Base-by-base conservation (phyloP, 176 grass and related monocot genomes). In the Sorghum bicolor region DNA sequence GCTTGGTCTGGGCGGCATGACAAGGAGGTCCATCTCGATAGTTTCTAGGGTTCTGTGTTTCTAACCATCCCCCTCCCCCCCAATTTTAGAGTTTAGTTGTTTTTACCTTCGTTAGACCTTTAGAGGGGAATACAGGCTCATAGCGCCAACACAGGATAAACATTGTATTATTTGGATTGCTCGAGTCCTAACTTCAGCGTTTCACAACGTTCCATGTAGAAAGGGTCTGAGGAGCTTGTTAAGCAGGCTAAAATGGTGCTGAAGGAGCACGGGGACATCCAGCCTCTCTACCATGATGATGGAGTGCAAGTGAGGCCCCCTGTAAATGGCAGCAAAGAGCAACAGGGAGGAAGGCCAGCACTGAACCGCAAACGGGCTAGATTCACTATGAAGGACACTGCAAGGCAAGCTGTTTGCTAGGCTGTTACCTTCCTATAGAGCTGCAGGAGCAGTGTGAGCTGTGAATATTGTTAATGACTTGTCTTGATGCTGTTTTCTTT, bases 321-420 rank as follows among this genome's bases (percentile, higher is more conserved):
- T 16, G 44, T 22, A 41, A 87, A 84, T 63, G 52, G 22, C 37
- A 86, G 44, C 70, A 82, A 77, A 41, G 63, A 85, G 26, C 71
- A 70, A 29, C 83, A 34, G 33, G 80, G 80, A 16, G 83, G 92
- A 74, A 86, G 84, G 47, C 86, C 77, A 2, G 86, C 26, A 3
- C 52, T 62, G 40, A 81, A 86, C 29, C 84, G 86, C n/a, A 94
- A 87, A 83, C 76, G 80, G 5, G 25, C 67, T 82, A 71, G 70
- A n/a, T 91, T 94, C 70, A 50, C 76, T 31, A 40, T 84, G 67
- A 82, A 75, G 77, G 17, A 41, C 33, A 47, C 20, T 34, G 12
- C 41, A 47, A 78, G 72, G 92, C 82, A 91, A 79, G 32, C 39
- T 72, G 60, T 39, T 84, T 87, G 29, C 24, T 45, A 44, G n/a